Evolutionary conservation across 2,329 filamentous ascomycete species (phyloP).

Genomic region (Aspergillus brasiliensis): DNA sequence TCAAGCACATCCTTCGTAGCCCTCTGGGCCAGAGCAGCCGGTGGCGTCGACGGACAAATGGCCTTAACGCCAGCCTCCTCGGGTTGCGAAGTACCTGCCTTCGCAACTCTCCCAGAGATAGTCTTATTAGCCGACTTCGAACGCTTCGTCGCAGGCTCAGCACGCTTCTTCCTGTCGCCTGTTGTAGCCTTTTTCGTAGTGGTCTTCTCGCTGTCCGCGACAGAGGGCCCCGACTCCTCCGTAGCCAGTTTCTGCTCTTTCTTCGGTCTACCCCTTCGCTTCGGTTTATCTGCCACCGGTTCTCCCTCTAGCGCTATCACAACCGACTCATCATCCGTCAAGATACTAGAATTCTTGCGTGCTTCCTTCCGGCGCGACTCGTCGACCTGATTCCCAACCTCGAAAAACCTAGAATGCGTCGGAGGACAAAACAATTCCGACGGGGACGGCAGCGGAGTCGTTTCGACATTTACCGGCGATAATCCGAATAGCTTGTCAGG

Average conservation of each 20-base stretch:
- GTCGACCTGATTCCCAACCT: conserved; percentile 10
- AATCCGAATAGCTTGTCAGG: conserved; percentile 16
- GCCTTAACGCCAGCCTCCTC: conserved; percentile 18
- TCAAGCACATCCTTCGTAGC: conserved; percentile 18
- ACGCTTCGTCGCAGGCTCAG: conserved; percentile 19
- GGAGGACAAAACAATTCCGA: conserved; percentile 26
- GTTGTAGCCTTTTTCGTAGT: conserved; percentile 26
- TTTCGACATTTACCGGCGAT: conserved; percentile 25
- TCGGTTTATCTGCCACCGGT: conserved; percentile 15
- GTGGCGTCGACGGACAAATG: conserved; percentile 1
- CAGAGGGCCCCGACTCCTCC: conserved; percentile 2
- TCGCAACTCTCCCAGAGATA: conserved; percentile 40
- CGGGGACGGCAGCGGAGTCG: conserved; percentile 30
- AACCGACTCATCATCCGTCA: conserved; percentile 14
- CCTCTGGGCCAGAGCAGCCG: background rate
- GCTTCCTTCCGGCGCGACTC: conserved; percentile 5
- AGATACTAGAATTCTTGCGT: conserved; percentile 13
- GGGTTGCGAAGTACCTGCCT: conserved; percentile 24
- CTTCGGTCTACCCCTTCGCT: conserved; percentile 18
- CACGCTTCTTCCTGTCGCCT: conserved; percentile 13
- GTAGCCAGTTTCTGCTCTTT: conserved; percentile 1
- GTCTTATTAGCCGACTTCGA: conserved; percentile 34
- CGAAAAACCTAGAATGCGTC: conserved; percentile 31
- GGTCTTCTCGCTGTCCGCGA: conserved; percentile 16
- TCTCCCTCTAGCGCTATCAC: conserved; percentile 8